Evolutionary conservation across 2,329 filamentous ascomycete genomes (phyloP), one percentile per base, ranked within the genome.

Genomic region (Sporothrix pallida): DNA sequence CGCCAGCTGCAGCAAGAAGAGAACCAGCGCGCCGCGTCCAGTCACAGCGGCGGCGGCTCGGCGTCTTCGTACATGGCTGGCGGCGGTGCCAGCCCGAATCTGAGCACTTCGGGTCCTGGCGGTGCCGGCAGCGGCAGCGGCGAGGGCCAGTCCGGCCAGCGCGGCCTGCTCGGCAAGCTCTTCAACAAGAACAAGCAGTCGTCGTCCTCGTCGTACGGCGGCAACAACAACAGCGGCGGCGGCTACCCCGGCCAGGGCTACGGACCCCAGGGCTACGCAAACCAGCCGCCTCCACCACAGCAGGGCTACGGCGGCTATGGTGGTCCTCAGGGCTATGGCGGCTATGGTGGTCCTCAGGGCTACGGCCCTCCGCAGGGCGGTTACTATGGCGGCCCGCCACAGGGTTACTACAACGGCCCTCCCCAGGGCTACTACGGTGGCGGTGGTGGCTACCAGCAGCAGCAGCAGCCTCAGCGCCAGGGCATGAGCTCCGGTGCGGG

Each of bases 1-100:
- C 87, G 92, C 56, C 88, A 90, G 79, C 84, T 97, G 58, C 95
- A 97, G 81, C 92, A 92, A 62, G 93, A 97, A 81, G 94, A 97
- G 81, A 87, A 97, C 76, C 89, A 89, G 6, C 88, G 89, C 4
- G 62, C 67, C 2, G 20, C 71, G 70, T 77, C 72, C 72, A 77
- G 78, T 65, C 75, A 74, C 26, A 77, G 77, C 67, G 79, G 78
- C 17, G 79, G 80, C 67, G 76, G 79, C 42, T 80, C 82, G 9
- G 79, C 83, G 8, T 74, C 80, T 9, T 81, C 81, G 74, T 83
- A 82, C 75, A 76, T 79, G 81, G 20, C 63, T 23, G 78, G 77
- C 70, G 68, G 62, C 56, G 17, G 70, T 71, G 68, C 79, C 7
- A 83, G 70, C 74, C 70, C 79, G 4, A 82, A 42, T 23, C 48